These are phyloP conservation scores for Pichia norvegensis DNA, from an alignment of 1,139 yeast genomes.

Conservation along the genomic window DNA sequence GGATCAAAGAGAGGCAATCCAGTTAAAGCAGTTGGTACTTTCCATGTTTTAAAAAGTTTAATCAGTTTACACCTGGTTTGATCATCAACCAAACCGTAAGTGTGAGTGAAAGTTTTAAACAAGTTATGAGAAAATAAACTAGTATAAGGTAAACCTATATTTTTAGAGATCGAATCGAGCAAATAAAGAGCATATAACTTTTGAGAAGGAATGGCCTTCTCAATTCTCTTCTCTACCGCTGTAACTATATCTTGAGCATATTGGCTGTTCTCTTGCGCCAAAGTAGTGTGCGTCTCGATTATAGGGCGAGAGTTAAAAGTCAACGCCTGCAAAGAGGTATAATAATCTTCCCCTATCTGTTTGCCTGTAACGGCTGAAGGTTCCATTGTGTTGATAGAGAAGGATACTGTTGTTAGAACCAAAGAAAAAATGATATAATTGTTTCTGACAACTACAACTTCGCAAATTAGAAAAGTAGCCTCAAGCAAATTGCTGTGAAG, in stretches of 20 bases:
- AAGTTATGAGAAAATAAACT: constrained; percentile 61
- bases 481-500: no score
- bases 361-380: constrained; percentile 5
- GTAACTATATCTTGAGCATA: constrained; percentile 72
- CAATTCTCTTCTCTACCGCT: constrained; percentile 60
- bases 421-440: no score
- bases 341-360: constrained; percentile 53
- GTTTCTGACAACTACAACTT: no score
- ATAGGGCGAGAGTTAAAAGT: constrained; percentile 88
- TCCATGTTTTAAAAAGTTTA: constrained; percentile 85
- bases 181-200: constrained; percentile 78
- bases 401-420: background rate
- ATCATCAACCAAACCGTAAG: constrained; percentile 73
- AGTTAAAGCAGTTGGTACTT: constrained; percentile 50
- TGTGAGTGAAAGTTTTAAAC: constrained; percentile 61
- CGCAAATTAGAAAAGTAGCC: no score
- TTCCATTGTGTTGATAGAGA: background rate
- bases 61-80: constrained; percentile 64
- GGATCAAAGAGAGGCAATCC: constrained; percentile 65
- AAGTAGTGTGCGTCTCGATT: constrained; percentile 73
- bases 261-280: constrained; percentile 76
- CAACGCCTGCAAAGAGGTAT: constrained; percentile 60
- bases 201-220: constrained; percentile 68
- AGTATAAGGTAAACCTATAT: constrained; percentile 83
- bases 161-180: constrained; percentile 88